Base-by-base conservation (phyloP, 164 flowering plant genomes). In the grape (Vitis vinifera) region DNA sequence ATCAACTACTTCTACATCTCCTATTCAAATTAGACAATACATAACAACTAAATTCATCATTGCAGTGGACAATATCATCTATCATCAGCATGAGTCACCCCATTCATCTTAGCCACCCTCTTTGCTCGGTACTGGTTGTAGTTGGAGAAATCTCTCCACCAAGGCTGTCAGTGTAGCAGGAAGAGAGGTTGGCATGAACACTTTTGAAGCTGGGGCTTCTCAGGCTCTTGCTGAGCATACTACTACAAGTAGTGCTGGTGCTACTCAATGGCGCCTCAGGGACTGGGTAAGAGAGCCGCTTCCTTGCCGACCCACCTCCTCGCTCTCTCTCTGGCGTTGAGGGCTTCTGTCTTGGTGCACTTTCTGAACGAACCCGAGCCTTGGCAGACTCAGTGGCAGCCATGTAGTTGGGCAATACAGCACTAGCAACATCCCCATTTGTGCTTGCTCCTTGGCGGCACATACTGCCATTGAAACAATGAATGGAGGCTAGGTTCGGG, bases 341-440 rank as follows among this genome's bases (percentile, higher is more conserved):
- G 16, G 80, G 75, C 60, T 82, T 82, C 55, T 77, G 79, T 57
- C 87, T 81, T 4, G 85, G 89, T 19, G 81, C 69, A 63, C 86
- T 86, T 19, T 70, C 78, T 1, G 86, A 76, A 62, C 89, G 71
- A 3, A 71, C 67, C 52, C 76, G 65, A 48, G 89, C 89, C 75
- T 78, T 84, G 15, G 89, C 80, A 0, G 87, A 82, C 74, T 70
- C 83, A 0, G 89, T 86, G 23, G 82, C 81, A 14, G 82, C 80
- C 89, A 86, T 84, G 74, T 86, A 86, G 51, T 79, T 86, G 0
- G 89, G 89, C 68, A 73, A 11, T 5, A 59, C 11, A 19, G 68
- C 27, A 37, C 48, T 58, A 30, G 5, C 56, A 8, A 23, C 27
- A 23, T 23, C 27, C 27, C 27, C 27, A 23, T 23, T 23, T 23